phyloP scores from a whole-genome alignment of 768 basidiomycete species.

The Dentipellis sp. region DNA sequence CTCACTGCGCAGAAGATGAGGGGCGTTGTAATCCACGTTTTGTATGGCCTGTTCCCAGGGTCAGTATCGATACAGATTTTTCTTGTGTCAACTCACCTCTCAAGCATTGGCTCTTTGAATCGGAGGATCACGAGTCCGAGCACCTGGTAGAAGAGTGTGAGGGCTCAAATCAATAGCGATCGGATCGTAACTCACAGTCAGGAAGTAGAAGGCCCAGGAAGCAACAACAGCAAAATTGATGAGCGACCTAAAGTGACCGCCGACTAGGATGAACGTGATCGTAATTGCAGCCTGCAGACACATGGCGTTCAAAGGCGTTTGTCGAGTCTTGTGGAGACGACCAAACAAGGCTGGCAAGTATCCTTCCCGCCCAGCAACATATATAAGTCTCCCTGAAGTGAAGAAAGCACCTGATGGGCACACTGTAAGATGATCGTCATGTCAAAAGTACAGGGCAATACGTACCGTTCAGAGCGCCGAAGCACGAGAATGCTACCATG shows the following conservation, averaged over 20 bases:
- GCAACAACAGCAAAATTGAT: slow-evolving; percentile 88
- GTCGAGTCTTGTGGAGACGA: slow-evolving; percentile 57
- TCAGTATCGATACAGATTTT: slow-evolving; percentile 5
- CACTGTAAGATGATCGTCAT: slow-evolving; percentile 5
- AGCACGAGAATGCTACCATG: slow-evolving; percentile 90
- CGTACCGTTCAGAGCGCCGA: slow-evolving; percentile 85
- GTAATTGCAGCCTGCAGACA: slow-evolving; percentile 70
- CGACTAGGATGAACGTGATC: slow-evolving; percentile 69
- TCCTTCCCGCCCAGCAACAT: slow-evolving; percentile 79
- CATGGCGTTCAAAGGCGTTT: slow-evolving; percentile 86
- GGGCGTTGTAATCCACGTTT: slow-evolving; percentile 86
- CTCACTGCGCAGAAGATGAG: slow-evolving; percentile 80
- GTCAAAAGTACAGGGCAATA: slow-evolving; percentile 6
- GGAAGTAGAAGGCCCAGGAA: slow-evolving; percentile 81
- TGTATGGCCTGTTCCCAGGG: slow-evolving; percentile 63
- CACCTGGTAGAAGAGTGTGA: slow-evolving; percentile 38
- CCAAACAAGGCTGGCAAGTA: slow-evolving; percentile 84
- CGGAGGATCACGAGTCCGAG: slow-evolving; percentile 82
- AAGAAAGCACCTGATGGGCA: slow-evolving; percentile 48
- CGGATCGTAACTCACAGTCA: slow-evolving; percentile 45
- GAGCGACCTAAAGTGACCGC: slow-evolving; percentile 82
- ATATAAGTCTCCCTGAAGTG: slow-evolving; percentile 78
- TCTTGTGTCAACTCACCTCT: slow-evolving; percentile 37
- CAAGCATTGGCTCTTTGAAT: slow-evolving; percentile 82
- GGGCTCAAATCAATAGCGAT: neutral